Evolutionary conservation across 23 red algal species (phyloP), one percentile per base, ranked within the genome.

Genomic region (Gracilaria domingensis): DNA sequence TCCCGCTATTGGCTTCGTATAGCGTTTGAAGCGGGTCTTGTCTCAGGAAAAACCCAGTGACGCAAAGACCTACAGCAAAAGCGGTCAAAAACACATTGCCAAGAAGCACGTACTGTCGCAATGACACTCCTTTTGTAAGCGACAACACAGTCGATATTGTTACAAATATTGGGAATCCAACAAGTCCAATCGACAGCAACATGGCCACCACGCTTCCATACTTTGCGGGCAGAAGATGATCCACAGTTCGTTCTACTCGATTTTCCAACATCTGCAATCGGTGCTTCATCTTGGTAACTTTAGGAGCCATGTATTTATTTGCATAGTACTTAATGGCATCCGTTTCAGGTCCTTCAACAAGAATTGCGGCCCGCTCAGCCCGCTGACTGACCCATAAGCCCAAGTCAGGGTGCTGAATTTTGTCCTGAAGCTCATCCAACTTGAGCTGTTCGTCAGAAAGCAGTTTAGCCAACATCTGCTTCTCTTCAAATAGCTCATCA

Each of bases 321-420:
- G 89, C 89, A 76, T 92, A 92, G 40, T 71, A 84, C 71, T 83
- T 84, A 58, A 84, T 76, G 8, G 89, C 89, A 51, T 92, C 89
- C 16, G 89, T 92, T 67, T 92, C 89, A 4, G 78, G 79, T 36
- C 58, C 80, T 17, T 92, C 80, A 8, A 92, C 55, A 14, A 92
- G 65, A 84, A 84, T 75, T 6, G 89, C 78, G 9, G 80, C 79
- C 23, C 89, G 30, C 40, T 83, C 80, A 59, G 89, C 89, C 28
- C 89, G 77, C 79, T 92, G 78, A 8, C 64, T 76, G 16, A 92
- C 36, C 89, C 89, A 92, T 48, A 77, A 65, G 13, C 66, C 71
- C 12, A 92, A 39, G 26, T 92, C 89, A 26, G 89, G 89, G 58
- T 92, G 89, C 51, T 83, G 79, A 65, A 92, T 84, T 69, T 79